Percentiles rank a stretch among this genome's conserved stretches.
Evolutionary conservation across 768 basidiomycete genomes (phyloP).

Genomic region (Paxillus involutus): DNA sequence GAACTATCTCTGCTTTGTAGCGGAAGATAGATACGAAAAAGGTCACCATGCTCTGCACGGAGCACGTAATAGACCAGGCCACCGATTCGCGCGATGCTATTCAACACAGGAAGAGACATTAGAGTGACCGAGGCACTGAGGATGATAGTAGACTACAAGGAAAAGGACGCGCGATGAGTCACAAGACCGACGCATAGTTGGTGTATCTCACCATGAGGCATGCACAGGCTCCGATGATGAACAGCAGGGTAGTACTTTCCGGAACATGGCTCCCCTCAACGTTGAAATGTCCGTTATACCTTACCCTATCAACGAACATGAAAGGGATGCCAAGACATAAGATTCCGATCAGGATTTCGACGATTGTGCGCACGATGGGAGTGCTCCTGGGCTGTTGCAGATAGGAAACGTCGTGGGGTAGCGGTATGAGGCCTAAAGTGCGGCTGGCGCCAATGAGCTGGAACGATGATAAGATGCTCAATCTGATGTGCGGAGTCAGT

Average conservation of each 20-base stretch:
- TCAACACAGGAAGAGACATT: constrained; percentile 74
- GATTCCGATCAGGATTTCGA: constrained; percentile 60
- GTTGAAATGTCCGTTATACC: constrained; percentile 48
- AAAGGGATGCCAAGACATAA: constrained; percentile 81
- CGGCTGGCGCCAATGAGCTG: constrained; percentile 67
- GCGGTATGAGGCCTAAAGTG: constrained; percentile 65
- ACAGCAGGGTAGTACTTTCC: constrained; percentile 51
- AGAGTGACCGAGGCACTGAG: constrained; percentile 82
- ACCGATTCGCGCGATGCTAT: constrained; percentile 59
- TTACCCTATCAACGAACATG: constrained; percentile 59
- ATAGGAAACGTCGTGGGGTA: constrained; percentile 52
- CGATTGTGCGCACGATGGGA: constrained; percentile 46
- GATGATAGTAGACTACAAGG: constrained; percentile 83
- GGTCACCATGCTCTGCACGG: constrained; percentile 67
- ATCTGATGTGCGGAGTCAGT: background rate
- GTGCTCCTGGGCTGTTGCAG: constrained; percentile 26
- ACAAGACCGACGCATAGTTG: background rate
- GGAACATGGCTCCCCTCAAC: constrained; percentile 53
- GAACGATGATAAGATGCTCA: constrained; percentile 4
- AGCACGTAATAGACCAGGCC: constrained; percentile 70
- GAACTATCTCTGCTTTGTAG: constrained; percentile 65
- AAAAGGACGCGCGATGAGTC: constrained; percentile 13
- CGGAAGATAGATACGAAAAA: constrained; percentile 69
- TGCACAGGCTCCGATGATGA: constrained; percentile 64
- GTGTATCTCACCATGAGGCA: constrained; percentile 56